Percentiles rank a stretch among this genome's conserved stretches.
Conservation (phyloP, 139 green algal species). For the Ulvella scutata region DNA sequence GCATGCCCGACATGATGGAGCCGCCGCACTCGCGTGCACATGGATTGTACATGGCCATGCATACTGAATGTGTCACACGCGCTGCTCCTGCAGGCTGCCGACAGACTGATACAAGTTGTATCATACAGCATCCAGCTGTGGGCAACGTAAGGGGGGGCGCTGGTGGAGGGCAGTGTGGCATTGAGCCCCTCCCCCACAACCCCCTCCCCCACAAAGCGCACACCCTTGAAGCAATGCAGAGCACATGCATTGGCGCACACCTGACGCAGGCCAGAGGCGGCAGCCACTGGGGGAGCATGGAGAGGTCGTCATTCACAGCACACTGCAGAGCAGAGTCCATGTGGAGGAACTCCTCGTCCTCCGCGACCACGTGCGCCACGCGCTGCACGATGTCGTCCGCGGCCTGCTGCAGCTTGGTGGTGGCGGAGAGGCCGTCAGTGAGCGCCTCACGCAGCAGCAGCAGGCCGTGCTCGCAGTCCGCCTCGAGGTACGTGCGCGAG, state of each 20-base stretch:
- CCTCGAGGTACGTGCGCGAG: not conserved
- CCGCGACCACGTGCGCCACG: not conserved
- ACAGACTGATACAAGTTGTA: not conserved
- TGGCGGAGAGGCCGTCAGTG: not conserved
- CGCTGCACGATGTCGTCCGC: not conserved
- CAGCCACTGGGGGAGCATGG: not conserved
- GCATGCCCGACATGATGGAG: not conserved
- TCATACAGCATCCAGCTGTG: too few species aligned
- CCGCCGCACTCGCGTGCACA: not conserved
- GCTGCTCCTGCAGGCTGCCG: not conserved
- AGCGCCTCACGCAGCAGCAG: not conserved
- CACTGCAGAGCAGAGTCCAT: too few species aligned
- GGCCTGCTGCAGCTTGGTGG: too few species aligned
- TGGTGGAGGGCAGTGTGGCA: too few species aligned
- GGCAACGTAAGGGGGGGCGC: too few species aligned
- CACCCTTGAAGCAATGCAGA: too few species aligned
- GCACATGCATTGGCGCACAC: not conserved
- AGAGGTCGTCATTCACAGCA: not conserved
- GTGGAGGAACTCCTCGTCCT: not conserved
- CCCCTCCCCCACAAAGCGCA: too few species aligned
- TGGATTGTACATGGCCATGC: not conserved
- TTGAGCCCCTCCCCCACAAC: too few species aligned
- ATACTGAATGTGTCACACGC: not conserved
- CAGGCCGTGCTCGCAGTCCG: not conserved
- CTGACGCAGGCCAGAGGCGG: not conserved